Evolutionary conservation across 1,284 basidiomycete species (phyloP), one percentile per base, ranked within the genome.

Genomic region (Porphyrellus sp.): DNA sequence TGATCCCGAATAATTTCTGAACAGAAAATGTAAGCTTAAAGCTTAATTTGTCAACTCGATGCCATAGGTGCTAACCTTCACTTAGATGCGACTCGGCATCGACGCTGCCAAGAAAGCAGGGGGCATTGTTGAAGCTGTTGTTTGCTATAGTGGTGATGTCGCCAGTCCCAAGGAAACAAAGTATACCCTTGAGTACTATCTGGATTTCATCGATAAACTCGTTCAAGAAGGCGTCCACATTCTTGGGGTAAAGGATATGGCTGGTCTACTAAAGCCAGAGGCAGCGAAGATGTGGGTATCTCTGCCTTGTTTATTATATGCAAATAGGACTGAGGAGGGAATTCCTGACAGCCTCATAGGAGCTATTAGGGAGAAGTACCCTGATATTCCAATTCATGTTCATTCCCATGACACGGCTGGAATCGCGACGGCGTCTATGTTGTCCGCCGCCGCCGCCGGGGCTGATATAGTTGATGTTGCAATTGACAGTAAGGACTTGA

Each of bases 331-430:
- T 59, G 43, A 60, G 37, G 27, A 12, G 44, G 33, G 55, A 49
- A 33, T 53, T 34, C 53, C 49, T 59, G 49, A 21, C 61, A 91
- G 88, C 39, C 88, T 99, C 60, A 85, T 99, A 65, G 88, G 93
- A 60, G 87, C 93, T 23, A 94, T 99, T 72, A 87, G 97, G 71
- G 84, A 93, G 76, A 94, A 91, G 65, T 91, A 98, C 75, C 97
- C 97, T 35, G 93, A 98, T 71, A 83, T 99, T 56, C 94, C 96
- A 38, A 99, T 99, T 71, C 97, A 99, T 72, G 95, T 99, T 40
- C 97, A 99, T 79, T 98, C 97, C 37, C 97, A 99, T 75, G 97
- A 99, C 75, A 99, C 97, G 28, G 97, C 97, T 53, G 97, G 97
- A 75, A 99, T 99, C 67, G 93, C 97, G 42, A 81, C 93, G 41